These are phyloP conservation scores for Ambrosiella beaveri DNA, from an alignment of 2,329 filamentous ascomycete genomes.

Conservation along the genomic window DNA sequence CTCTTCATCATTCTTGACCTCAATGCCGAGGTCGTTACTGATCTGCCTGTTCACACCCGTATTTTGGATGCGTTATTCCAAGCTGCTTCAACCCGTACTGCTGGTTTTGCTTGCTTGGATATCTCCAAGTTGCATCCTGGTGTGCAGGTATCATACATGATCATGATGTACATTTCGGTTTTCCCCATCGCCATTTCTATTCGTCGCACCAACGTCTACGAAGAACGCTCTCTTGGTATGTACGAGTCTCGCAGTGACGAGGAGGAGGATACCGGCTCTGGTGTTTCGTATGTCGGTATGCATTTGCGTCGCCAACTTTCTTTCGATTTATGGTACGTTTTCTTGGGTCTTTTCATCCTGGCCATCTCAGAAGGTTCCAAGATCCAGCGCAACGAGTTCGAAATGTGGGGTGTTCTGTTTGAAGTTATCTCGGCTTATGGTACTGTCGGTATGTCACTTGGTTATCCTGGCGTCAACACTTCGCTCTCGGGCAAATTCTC, in stretches of 20 bases:
- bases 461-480: slow-evolving; percentile 57
- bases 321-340: slow-evolving; percentile 96
- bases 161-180: slow-evolving; percentile 99
- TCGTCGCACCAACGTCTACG: slow-evolving; percentile 87
- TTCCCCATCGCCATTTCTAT: slow-evolving; percentile 94
- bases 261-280: slow-evolving; percentile 33
- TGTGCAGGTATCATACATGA: slow-evolving; percentile 81
- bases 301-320: slow-evolving; percentile 87
- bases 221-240: slow-evolving; percentile 71
- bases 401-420: slow-evolving; percentile 57
- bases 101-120: slow-evolving; percentile 72
- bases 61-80: slow-evolving; percentile 82
- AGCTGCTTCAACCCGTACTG: slow-evolving; percentile 74
- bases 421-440: slow-evolving; percentile 85
- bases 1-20: slow-evolving; percentile 89
- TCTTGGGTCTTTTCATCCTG: slow-evolving; percentile 82
- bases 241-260: slow-evolving; percentile 35
- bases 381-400: slow-evolving; percentile 46
- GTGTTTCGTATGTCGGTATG: slow-evolving; percentile 71
- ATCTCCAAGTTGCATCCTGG: slow-evolving; percentile 67
- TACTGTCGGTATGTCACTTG: slow-evolving; percentile 80
- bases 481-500: slow-evolving; percentile 73
- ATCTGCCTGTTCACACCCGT: slow-evolving; percentile 53
- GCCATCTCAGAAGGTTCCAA: slow-evolving; percentile 67
- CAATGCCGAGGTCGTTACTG: slow-evolving; percentile 49